A percentile compares a stretch with the other conserved stretches of the same genome.
Conservation (phyloP, 768 basidiomycete genomes). For the Lactarius sanguifluus region DNA sequence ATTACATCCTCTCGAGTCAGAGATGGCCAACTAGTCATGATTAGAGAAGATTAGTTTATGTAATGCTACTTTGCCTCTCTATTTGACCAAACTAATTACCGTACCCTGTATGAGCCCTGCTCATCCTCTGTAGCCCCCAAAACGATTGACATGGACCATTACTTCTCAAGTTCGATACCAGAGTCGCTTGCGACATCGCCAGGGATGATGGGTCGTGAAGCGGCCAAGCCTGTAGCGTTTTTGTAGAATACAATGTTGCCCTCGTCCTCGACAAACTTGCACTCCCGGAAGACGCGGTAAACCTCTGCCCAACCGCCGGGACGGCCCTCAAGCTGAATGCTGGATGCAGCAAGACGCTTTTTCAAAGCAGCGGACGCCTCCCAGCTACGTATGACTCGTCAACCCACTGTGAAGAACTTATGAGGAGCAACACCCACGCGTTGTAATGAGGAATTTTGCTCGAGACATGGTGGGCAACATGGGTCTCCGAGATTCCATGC, state of each 20-base stretch:
- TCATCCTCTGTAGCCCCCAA: background rate
- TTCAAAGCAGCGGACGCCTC: constrained; percentile 87
- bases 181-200: constrained; percentile 63
- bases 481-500: constrained; percentile 93
- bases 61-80: background rate
- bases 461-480: constrained; percentile 87
- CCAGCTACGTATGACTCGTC: constrained; percentile 52
- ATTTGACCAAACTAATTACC: constrained; percentile 9
- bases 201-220: constrained; percentile 62
- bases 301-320: constrained; percentile 80
- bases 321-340: constrained; percentile 64
- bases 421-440: constrained; percentile 47
- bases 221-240: constrained; percentile 77
- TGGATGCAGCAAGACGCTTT: constrained; percentile 59
- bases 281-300: constrained; percentile 72
- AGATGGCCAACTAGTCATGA: constrained; percentile 48
- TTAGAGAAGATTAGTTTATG: constrained; percentile 6
- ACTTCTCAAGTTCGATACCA: constrained; percentile 55
- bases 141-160: constrained; percentile 4
- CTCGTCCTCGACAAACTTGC: constrained; percentile 95
- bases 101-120: constrained; percentile 25
- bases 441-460: constrained; percentile 97
- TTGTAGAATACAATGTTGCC: constrained; percentile 91
- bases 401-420: background rate
- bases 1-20: constrained; percentile 54